phyloP scores from a whole-genome alignment of 2,329 filamentous ascomycete genomes.

The Grosmannia serpens region DNA sequence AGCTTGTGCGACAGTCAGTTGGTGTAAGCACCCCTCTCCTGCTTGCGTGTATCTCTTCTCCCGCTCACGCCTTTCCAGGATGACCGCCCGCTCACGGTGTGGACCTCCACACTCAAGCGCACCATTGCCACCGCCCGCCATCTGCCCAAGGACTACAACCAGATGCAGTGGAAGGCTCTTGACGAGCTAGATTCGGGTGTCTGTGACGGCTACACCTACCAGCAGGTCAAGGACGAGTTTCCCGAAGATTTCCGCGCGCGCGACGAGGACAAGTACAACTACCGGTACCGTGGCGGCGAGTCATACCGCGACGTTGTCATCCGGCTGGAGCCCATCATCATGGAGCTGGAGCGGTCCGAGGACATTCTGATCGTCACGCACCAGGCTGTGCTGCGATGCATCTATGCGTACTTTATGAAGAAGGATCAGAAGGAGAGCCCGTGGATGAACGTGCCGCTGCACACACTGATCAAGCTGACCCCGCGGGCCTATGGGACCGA shows the following conservation, averaged over 20 bases:
- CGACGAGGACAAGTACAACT: conserved; percentile 99
- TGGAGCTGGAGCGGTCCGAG: conserved; percentile 93
- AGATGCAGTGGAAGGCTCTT: conserved; percentile 95
- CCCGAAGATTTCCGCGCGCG: conserved; percentile 92
- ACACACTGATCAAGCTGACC: conserved; percentile 93
- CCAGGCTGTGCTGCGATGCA: conserved; percentile 90
- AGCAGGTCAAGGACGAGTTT: conserved; percentile 81
- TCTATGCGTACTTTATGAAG: conserved; percentile 99
- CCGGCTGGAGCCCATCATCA: conserved; percentile 95
- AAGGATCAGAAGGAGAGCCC: conserved; percentile 84
- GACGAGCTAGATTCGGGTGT: conserved; percentile 95
- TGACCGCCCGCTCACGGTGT: conserved; percentile 49
- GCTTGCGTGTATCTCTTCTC: not conserved
- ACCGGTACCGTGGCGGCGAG: conserved; percentile 93
- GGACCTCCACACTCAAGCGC: conserved; percentile 56
- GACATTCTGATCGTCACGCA: conserved; percentile 98
- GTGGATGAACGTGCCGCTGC: conserved; percentile 97
- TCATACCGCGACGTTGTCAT: conserved; percentile 95
- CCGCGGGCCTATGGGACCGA: conserved; percentile 89
- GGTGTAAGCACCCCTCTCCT: conserved; percentile 46
- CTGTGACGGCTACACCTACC: conserved; percentile 92
- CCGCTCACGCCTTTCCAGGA: conserved; percentile 26
- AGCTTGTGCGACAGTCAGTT: conserved; percentile 74
- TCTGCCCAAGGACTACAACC: conserved; percentile 73
- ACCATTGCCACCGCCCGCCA: conserved; percentile 87